Conservation (phyloP, 257 asterid species). For the Lycium ferocissimum region DNA sequence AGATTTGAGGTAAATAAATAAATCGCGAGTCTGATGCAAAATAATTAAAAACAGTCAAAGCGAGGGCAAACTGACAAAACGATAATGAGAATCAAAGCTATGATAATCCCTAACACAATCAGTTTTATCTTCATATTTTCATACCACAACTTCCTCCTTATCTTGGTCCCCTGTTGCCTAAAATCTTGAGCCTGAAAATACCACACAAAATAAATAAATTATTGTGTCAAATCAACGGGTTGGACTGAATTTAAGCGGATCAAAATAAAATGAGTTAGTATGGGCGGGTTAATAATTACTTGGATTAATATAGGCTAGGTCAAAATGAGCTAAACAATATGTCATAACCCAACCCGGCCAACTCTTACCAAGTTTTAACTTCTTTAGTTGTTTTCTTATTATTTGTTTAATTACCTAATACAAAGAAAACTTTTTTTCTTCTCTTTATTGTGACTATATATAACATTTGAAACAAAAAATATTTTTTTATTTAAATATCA, state of each 20-base stretch:
- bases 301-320: neutral
- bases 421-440: neutral
- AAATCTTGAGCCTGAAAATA: constrained; percentile 60
- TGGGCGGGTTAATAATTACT: too few relatives aligned
- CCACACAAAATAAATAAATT: neutral
- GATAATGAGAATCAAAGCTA: constrained; percentile 47
- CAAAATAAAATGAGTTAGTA: neutral
- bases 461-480: neutral
- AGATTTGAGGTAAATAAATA: neutral
- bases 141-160: constrained; percentile 57
- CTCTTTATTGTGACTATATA: neutral
- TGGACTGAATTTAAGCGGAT: neutral
- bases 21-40: neutral
- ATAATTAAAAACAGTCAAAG: constrained; percentile 42
- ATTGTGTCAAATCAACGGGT: neutral
- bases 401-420: neutral
- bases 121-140: constrained; percentile 62
- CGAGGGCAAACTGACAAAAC: constrained; percentile 52
- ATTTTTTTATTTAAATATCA: neutral
- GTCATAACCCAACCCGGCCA: neutral
- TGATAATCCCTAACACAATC: constrained; percentile 45
- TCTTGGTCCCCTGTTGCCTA: constrained; percentile 55
- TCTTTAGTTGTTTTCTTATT: neutral
- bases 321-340: neutral
- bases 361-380: neutral